Conservation (phyloP, 768 basidiomycete species). For the Naganishia vishniacii region DNA sequence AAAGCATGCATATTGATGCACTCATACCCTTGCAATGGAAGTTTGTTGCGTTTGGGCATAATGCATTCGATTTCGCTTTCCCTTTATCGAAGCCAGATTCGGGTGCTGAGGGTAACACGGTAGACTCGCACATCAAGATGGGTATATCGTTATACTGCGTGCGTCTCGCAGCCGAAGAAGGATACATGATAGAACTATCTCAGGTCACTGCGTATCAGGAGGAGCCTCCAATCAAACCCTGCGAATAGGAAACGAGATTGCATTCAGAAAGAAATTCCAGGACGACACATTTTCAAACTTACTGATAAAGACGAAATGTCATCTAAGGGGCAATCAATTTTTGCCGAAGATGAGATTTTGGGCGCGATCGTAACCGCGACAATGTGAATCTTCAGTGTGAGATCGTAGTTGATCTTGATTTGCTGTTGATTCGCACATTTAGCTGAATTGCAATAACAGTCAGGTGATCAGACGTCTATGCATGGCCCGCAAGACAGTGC, state of each 20-base stretch:
- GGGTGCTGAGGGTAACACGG: too few relatives aligned
- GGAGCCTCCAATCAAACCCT: constrained; percentile 7
- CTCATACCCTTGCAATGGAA: background rate
- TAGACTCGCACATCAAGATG: too few relatives aligned
- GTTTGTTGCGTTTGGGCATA: too few relatives aligned
- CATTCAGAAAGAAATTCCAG: too few relatives aligned
- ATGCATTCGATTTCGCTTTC: too few relatives aligned
- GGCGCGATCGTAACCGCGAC: constrained; percentile 39
- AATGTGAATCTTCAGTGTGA: constrained; percentile 43
- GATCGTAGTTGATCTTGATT: constrained; percentile 46
- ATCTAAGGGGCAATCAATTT: constrained; percentile 43
- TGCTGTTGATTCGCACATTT: constrained; percentile 40
- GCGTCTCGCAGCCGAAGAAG: too few relatives aligned
- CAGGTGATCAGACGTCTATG: background rate
- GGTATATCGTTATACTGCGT: too few relatives aligned
- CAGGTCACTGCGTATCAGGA: background rate
- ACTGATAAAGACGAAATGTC: constrained; percentile 10
- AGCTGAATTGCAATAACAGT: constrained; percentile 23
- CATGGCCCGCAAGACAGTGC: background rate
- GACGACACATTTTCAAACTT: background rate
- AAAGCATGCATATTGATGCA: constrained; percentile 5
- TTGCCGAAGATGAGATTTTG: constrained; percentile 42
- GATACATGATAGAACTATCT: too few relatives aligned
- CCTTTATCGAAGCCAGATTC: too few relatives aligned
- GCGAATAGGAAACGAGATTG: too few relatives aligned